Base-by-base conservation (phyloP, 1,284 basidiomycete genomes). In the Puccinia hordei region DNA sequence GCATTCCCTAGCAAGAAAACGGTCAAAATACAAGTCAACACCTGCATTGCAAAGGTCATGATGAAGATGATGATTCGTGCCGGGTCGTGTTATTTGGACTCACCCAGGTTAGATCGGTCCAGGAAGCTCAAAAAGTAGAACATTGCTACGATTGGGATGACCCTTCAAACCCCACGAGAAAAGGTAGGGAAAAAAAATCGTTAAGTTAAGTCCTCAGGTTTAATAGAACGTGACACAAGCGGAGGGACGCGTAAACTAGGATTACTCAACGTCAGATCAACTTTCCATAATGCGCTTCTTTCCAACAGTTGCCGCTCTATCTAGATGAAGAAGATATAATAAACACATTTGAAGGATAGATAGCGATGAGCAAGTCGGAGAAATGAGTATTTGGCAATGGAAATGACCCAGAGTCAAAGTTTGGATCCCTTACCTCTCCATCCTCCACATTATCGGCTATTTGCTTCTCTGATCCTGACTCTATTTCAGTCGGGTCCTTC, bases 101-200 rank as follows among this genome's bases (percentile, higher is more conserved):
- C 38, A 80, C 77, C 77, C 10, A 80, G 57, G 49, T 80, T 80
- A 44, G 77, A 30, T 44, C 77, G 68, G 30, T 80, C 77, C 30
- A 80, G 44, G 24, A 80, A 80, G 49, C 69, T 80, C 22, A 80
- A 38, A 44, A 80, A 73, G 55, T 72, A 80, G 59, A 80, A 80
- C 57, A 72, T 49, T 15, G 77, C 35, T 24, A 80, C n/a, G 57
- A 80, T 63, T 61, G 73, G 73, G 13, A 75, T 49, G 73, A 63
- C 35, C 51, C 71, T 73, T 35, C 19, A 57, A 27, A 38, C n/a
- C n/a, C n/a, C n/a, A 57, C 41, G 22, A 19, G 27, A n/a, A 24
- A 24, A 55, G 2, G 24, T 9, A 55, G 22, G 4, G 2, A 55
- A 24, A 9, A n/a, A 27, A 13, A 55, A 24, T 24, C 19, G n/a